Evolutionary conservation across 2,329 filamentous ascomycete species (phyloP), one percentile per base, ranked within the genome.

Genomic region (Cryphonectria parasitica): DNA sequence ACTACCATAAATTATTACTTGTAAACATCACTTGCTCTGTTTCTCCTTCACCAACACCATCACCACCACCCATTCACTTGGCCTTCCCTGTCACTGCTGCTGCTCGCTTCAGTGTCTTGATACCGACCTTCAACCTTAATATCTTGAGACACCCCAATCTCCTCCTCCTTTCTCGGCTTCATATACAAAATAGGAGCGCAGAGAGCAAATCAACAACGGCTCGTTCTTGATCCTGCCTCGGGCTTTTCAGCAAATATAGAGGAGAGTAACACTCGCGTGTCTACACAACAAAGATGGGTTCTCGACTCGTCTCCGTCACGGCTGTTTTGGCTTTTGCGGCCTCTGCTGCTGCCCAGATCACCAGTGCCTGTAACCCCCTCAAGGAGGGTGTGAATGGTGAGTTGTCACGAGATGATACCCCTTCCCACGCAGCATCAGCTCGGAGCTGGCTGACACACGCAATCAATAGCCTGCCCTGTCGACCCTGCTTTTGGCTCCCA

Each of bases 401-500:
- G 72, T 64, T 74, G 76, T 78, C 74, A 45, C 76, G 28, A 4
- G 3, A 19, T 76, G 1, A 19, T 76, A 22, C 22, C 84, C 85
- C 77, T 76, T 80, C 77, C 31, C 61, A 68, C 8, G n/a, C 28
- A n/a, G 13, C 25, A 43, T 3, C 22, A 54, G 49, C 41, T 25
- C 28, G 36, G n/a, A 64, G 1, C 15, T 19, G n/a, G 22, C 56
- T 72, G n/a, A 71, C 69, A 71, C 66, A 36, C 5, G 8, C 36
- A 43, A 68, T 60, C 69, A 19, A 52, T 70, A 88, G 87, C 77
- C 45, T 98, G 95, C 83, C 88, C 92, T 65, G 80, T 91, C 70
- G 87, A 97, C 79, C 87, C 92, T 73, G 95, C 95, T 15, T 86
- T 98, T 19, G 94, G 92, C 67, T 89, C 79, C 82, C 83, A 80